phyloP scores from a whole-genome alignment of 2,329 filamentous ascomycete genomes.

The Cladophialophora yegresii region DNA sequence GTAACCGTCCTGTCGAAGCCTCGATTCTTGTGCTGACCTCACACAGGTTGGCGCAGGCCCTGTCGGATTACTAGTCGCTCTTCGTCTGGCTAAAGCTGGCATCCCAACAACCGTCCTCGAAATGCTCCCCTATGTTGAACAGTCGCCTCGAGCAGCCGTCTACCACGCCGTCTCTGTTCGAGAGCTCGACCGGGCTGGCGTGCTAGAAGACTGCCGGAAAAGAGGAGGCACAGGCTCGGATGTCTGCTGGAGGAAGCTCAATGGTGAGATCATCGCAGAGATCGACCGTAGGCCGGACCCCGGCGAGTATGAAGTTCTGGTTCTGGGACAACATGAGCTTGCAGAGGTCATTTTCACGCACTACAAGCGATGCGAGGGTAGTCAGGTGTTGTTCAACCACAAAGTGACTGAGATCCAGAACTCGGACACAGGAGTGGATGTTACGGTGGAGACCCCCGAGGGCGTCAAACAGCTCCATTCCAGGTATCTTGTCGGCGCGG shows the following conservation, averaged over 20 bases:
- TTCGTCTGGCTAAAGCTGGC: constrained; percentile 39
- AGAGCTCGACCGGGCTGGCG: constrained; percentile 19
- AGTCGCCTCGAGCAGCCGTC: constrained; percentile 19
- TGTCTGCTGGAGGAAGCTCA: neutral
- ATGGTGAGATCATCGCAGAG: constrained; percentile 2
- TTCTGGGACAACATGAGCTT: constrained; percentile 17
- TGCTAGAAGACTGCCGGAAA: constrained; percentile 17
- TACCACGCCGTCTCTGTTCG: constrained; percentile 15
- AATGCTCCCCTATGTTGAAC: constrained; percentile 13
- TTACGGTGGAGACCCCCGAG: constrained; percentile 4
- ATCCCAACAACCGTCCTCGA: constrained; percentile 36
- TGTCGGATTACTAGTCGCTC: constrained; percentile 38
- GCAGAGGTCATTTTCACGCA: constrained; percentile 18
- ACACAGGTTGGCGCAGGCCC: constrained; percentile 39
- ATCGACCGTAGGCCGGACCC: constrained; percentile 9
- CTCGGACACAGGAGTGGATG: constrained; percentile 6
- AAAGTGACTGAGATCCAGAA: constrained; percentile 1
- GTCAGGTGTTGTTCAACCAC: constrained; percentile 20
- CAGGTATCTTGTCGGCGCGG: constrained; percentile 55
- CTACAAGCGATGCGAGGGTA: constrained; percentile 4
- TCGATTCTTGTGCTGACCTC: neutral
- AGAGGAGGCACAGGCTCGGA: constrained; percentile 11
- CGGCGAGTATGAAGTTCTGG: constrained; percentile 12
- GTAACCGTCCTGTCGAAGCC: neutral
- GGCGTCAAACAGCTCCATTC: constrained; percentile 37